A percentile compares a stretch with the other conserved stretches of the same genome.
These are phyloP conservation scores for Lanmaoa rubissima DNA, from an alignment of 768 basidiomycete genomes.

Conservation along the genomic window DNA sequence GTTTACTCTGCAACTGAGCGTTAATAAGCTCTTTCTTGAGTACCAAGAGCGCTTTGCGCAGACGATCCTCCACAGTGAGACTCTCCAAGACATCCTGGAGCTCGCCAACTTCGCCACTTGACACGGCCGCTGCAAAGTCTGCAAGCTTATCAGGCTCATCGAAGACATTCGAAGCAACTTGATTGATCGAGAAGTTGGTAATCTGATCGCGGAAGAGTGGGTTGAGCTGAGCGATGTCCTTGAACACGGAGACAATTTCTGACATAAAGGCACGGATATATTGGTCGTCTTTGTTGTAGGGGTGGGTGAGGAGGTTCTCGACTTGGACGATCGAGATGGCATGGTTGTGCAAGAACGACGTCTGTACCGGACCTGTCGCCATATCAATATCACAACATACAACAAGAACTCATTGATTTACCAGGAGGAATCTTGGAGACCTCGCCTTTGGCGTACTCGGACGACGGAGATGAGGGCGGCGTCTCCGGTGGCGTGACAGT, in stretches of 20 bases:
- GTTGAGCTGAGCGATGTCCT: conserved; percentile 96
- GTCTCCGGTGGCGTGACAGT: conserved; percentile 46
- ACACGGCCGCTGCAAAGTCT: conserved; percentile 96
- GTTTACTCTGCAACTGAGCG: conserved; percentile 90
- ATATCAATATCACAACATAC: neutral
- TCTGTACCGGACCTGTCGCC: conserved; percentile 62
- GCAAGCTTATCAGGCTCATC: conserved; percentile 97
- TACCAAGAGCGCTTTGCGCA: conserved; percentile 87
- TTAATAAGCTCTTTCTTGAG: conserved; percentile 98
- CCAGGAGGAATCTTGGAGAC: conserved; percentile 25
- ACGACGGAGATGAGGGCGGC: conserved; percentile 33
- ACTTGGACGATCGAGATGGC: conserved; percentile 87
- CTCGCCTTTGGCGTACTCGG: conserved; percentile 24
- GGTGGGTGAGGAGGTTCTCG: conserved; percentile 74
- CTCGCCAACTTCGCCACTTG: conserved; percentile 87
- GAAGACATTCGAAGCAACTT: conserved; percentile 90
- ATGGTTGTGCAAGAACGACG: conserved; percentile 79
- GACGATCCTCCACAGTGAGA: conserved; percentile 79
- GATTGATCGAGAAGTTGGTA: conserved; percentile 92
- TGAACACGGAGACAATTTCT: conserved; percentile 96
- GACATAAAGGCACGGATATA: conserved; percentile 95
- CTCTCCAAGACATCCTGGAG: conserved; percentile 92
- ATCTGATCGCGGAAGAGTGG: conserved; percentile 98
- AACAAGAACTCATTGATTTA: neutral
- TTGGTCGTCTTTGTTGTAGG: conserved; percentile 91